These are phyloP conservation scores for Neofusicoccum parvum DNA, from an alignment of 2,329 filamentous ascomycete genomes.

Conservation along the genomic window DNA sequence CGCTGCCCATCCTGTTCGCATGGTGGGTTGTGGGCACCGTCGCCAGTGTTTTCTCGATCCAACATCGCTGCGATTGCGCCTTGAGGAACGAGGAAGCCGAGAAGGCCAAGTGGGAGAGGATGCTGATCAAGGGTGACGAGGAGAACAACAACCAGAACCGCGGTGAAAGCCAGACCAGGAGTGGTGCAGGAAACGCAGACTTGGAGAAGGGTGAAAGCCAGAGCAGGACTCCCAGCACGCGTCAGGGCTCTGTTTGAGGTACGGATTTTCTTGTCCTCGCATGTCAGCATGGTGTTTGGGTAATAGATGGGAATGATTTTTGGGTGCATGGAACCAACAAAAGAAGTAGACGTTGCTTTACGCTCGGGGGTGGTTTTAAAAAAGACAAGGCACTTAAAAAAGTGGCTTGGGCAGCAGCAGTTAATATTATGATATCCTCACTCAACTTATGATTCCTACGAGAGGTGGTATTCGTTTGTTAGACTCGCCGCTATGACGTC, in stretches of 20 bases:
- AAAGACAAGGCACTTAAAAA: too few relatives aligned
- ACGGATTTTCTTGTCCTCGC: too few relatives aligned
- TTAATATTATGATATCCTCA: neutral
- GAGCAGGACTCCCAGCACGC: slow-evolving; percentile 6
- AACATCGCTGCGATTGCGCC: slow-evolving; percentile 3
- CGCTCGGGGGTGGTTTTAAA: neutral
- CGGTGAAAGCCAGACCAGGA: neutral
- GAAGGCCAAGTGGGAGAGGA: slow-evolving; percentile 15
- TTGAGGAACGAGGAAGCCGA: neutral
- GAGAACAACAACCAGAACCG: neutral
- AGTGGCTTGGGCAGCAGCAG: neutral
- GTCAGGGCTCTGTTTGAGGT: neutral
- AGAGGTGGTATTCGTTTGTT: too few relatives aligned
- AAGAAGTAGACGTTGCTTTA: neutral
- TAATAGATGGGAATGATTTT: neutral
- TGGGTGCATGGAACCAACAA: neutral
- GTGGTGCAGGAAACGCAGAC: neutral
- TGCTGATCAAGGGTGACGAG: slow-evolving; percentile 4
- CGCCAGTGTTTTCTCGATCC: neutral
- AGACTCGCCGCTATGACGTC: too few relatives aligned
- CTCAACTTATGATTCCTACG: neutral
- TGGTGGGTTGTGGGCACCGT: slow-evolving; percentile 37
- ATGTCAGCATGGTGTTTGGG: slow-evolving; percentile 1
- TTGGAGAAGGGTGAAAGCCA: neutral
- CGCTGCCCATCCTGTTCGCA: slow-evolving; percentile 47